Percentiles rank a stretch among this genome's conserved stretches.
phyloP scores from a whole-genome alignment of 2,329 filamentous ascomycete species.

The Zymoseptoria ardabiliae region DNA sequence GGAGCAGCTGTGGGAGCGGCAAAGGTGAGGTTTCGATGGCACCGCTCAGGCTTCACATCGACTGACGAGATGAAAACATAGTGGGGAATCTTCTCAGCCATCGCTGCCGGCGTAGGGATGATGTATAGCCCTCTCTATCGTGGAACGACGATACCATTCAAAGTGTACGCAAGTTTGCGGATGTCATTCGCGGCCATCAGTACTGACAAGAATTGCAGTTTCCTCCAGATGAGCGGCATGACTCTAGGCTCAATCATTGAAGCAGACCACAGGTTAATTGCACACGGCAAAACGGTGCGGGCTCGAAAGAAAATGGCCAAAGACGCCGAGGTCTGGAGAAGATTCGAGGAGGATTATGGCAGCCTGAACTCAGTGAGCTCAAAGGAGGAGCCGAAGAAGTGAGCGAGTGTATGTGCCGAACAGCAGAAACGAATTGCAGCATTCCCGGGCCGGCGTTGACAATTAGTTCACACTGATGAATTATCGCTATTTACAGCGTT shows the following conservation, averaged over 20 bases:
- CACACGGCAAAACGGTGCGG: slow-evolving; percentile 59
- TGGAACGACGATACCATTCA: slow-evolving; percentile 66
- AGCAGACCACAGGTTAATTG: slow-evolving; percentile 60
- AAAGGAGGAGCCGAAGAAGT: background rate
- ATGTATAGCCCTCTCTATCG: slow-evolving; percentile 64
- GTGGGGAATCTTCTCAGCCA: slow-evolving; percentile 62
- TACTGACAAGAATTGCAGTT: slow-evolving; percentile 44
- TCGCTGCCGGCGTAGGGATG: slow-evolving; percentile 57
- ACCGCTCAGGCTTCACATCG: slow-evolving; percentile 5
- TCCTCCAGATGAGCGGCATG: slow-evolving; percentile 80
- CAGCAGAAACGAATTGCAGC: background rate
- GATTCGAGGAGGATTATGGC: background rate
- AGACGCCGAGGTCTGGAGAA: slow-evolving; percentile 60
- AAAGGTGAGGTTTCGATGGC: slow-evolving; percentile 42
- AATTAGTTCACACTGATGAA: background rate
- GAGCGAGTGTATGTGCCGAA: background rate
- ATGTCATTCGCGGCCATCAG: background rate
- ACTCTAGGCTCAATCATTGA: slow-evolving; percentile 70
- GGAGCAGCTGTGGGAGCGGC: slow-evolving; percentile 61
- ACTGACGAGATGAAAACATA: slow-evolving; percentile 19
- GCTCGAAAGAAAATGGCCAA: slow-evolving; percentile 56
- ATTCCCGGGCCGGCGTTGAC: background rate
- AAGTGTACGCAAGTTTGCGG: slow-evolving; percentile 51
- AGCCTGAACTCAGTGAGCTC: background rate
- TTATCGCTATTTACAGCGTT: background rate